Conservation (phyloP, 1,139 yeast species). For the Protomyces inouyei region DNA sequence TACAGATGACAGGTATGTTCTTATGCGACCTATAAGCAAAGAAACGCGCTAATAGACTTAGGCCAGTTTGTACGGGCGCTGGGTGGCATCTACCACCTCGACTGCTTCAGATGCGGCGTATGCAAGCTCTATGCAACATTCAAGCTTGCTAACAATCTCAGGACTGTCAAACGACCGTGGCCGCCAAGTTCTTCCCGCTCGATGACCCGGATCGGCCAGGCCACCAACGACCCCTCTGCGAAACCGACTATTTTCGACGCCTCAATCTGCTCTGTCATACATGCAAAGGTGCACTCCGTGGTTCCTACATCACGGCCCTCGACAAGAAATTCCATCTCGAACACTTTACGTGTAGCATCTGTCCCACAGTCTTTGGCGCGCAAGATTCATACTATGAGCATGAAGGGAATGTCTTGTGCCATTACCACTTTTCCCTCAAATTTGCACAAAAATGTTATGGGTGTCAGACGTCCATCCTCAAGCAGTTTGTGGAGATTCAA, state of each 20-base stretch:
- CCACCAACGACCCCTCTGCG: slow-evolving; percentile 73
- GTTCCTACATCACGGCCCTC: slow-evolving; percentile 89
- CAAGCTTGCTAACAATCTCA: slow-evolving; percentile 38
- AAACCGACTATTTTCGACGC: slow-evolving; percentile 83
- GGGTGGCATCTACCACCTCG: slow-evolving; percentile 28
- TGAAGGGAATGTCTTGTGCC: slow-evolving; percentile 77
- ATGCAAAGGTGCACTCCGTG: slow-evolving; percentile 81
- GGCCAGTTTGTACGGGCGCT: slow-evolving; percentile 30
- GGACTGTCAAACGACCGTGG: slow-evolving; percentile 34
- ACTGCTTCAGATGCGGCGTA: slow-evolving; percentile 29
- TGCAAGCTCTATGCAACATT: background rate
- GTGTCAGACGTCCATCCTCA: slow-evolving; percentile 82
- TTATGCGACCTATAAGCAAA: background rate
- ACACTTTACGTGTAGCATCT: slow-evolving; percentile 87
- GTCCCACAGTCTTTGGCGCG: slow-evolving; percentile 80
- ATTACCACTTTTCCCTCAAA: slow-evolving; percentile 77
- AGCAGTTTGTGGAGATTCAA: slow-evolving; percentile 87
- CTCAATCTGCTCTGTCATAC: slow-evolving; percentile 75
- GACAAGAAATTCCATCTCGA: slow-evolving; percentile 91
- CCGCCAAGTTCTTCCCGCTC: slow-evolving; percentile 47
- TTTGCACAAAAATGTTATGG: slow-evolving; percentile 92
- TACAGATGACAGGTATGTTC: background rate
- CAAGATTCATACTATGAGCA: slow-evolving; percentile 93
- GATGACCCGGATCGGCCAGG: slow-evolving; percentile 40
- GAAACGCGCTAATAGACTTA: background rate